Base-by-base conservation (phyloP, 495 filamentous ascomycete species). In the Tirmania nivea region DNA sequence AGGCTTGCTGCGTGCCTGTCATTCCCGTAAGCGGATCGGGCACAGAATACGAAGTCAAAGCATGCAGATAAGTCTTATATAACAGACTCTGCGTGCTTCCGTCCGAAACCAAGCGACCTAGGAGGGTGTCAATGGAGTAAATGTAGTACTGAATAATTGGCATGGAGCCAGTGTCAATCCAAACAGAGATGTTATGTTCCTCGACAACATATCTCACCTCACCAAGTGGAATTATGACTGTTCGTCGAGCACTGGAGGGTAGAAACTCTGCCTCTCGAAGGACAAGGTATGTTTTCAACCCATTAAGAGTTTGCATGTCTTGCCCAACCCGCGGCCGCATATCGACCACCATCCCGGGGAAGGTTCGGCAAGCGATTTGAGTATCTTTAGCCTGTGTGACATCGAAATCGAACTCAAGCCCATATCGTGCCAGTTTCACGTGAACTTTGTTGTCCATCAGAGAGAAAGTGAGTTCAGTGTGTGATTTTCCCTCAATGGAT, bases 1-100 rank as follows among this genome's bases (percentile, higher is more conserved):
- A 56, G 0, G 73, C 69, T 57, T 80, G 67, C 54, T 84, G 79
- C 0, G 76, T 81, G 0, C 81, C 81, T 0, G 77, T 83, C 17
- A 63, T 68, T 0, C 56, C 50, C 0, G 75, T 79, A 0, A 84
- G 57, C 0, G 70, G 67, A 54, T 85, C 81, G 0, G 74, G 70
- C 0, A 82, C 55, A 50, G 68, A 73, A 50, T 68, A 72, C 0
- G 77, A 75, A 0, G 79, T 83, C 0, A 78, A 21, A 0, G 77
- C 78, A 59, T 83, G 77, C 0, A 83, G 66, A 49, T 75, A 76
- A 36, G 67, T 69, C 5, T 75, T 55, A 45, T 68, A 69, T 0
- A 83, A 60, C 56, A 70, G 75, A 66, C 73, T 75, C 11, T 73
- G 67, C 1, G 80, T 52, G 17, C 67, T 73, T 0, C 73, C 73